These are phyloP conservation scores for Phaeosphaeriaceae sp. DNA, from an alignment of 2,329 filamentous ascomycete genomes.

Conservation along the genomic window DNA sequence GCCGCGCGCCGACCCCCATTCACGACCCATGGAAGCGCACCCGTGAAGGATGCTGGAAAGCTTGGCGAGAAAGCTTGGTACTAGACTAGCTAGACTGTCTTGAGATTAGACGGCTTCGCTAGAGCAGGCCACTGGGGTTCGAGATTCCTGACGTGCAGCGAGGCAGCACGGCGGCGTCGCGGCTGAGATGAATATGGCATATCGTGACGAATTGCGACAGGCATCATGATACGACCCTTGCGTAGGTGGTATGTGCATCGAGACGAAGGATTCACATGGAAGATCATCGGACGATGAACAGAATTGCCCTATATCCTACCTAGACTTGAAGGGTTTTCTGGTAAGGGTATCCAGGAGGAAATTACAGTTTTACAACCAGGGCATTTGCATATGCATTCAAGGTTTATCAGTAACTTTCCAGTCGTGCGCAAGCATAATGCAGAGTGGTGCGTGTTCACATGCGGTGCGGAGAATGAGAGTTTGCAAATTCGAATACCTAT, in stretches of 20 bases:
- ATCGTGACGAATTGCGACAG: conserved; percentile 4
- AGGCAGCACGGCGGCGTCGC: conserved; percentile 10
- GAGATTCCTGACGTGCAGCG: conserved; percentile 15
- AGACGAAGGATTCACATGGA: conserved; percentile 7
- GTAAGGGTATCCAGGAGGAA: neutral
- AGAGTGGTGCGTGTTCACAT: conserved; percentile 14
- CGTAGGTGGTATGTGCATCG: conserved; percentile 6
- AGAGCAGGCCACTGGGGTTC: conserved; percentile 9
- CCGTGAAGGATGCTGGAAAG: conserved; percentile 5
- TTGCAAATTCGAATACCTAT: neutral
- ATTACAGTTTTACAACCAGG: neutral
- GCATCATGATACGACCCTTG: neutral
- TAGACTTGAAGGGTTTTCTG: neutral
- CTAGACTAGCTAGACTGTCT: conserved; percentile 2
- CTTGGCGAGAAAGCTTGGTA: conserved; percentile 21
- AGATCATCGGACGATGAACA: conserved; percentile 8
- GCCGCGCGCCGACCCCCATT: conserved; percentile 6
- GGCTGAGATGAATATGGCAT: conserved; percentile 11
- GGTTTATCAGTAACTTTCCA: conserved; percentile 2
- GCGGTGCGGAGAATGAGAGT: conserved; percentile 9
- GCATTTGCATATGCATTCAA: conserved; percentile 5
- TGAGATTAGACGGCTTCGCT: conserved; percentile 6
- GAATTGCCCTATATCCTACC: conserved; percentile 1
- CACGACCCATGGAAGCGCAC: conserved; percentile 10
- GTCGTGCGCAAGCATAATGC: conserved; percentile 17